phyloP scores from a whole-genome alignment of 345 rosid genomes.

The Physaria fendleri region DNA sequence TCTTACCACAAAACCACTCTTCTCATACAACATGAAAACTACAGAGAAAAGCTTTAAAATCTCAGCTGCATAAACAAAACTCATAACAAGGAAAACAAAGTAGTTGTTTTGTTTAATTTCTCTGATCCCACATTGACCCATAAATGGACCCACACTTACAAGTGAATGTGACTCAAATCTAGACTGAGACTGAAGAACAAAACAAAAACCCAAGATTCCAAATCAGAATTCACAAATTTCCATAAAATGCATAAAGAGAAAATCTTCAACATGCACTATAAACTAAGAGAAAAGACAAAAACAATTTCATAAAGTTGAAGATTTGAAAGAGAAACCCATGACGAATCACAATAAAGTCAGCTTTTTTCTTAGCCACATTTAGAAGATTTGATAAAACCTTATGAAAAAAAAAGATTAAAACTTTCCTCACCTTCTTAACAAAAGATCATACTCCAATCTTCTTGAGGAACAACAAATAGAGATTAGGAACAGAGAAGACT shows the following conservation, averaged over 20 bases:
- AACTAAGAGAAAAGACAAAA: neutral
- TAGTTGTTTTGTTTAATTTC: neutral
- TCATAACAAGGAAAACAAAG: neutral
- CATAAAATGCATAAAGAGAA: neutral
- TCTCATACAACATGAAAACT: no score
- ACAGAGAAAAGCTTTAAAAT: neutral
- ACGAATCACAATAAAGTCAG: slow-evolving; percentile 22
- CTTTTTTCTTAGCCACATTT: slow-evolving; percentile 1
- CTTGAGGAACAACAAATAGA: slow-evolving; percentile 9
- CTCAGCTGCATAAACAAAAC: neutral
- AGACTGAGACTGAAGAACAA: slow-evolving; percentile 8
- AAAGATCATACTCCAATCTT: slow-evolving; percentile 4
- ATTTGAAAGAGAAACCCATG: slow-evolving; percentile 29
- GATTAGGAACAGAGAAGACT: neutral
- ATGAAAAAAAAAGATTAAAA: neutral
- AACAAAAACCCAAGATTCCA: slow-evolving; percentile 3
- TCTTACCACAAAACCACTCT: slow-evolving; percentile 9
- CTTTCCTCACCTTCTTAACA: slow-evolving; percentile 15
- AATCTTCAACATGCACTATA: slow-evolving; percentile 18
- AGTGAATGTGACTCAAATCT: slow-evolving; percentile 17
- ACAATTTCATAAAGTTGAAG: slow-evolving; percentile 5
- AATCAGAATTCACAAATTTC: neutral
- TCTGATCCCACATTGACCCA: slow-evolving; percentile 11
- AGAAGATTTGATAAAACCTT: slow-evolving; percentile 4
- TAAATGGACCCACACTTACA: slow-evolving; percentile 21